Base-by-base conservation (phyloP, 768 basidiomycete genomes). In the Suillus occidentalis region DNA sequence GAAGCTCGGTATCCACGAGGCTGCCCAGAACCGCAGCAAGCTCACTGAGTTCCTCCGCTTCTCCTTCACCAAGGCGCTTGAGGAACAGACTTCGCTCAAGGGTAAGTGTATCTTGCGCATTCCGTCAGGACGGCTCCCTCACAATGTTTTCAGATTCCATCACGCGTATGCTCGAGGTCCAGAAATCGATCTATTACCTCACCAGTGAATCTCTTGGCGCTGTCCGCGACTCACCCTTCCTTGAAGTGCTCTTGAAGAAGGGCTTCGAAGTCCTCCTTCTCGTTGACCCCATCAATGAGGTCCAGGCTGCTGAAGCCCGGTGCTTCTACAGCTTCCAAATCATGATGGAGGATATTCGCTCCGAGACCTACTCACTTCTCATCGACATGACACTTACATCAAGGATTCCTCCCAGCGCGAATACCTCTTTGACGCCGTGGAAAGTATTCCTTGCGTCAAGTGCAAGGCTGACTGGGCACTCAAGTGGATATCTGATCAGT, bases 1-100 rank as follows among this genome's bases (percentile, higher is more conserved):
- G 77, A 99, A 99, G 84, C 93, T 99, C 68, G 97, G 97, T 88
- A 91, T 99, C 72, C 97, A 99, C 84, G 97, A 99, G 80, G 97
- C 99, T 73, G 89, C 96, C 43, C 94, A 97, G 83, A 97, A 99
- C 87, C 94, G 97, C 71, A 90, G 90, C 88, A 99, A 99, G 85
- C 94, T 99, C 70, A 96, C 97, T 58, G 97, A 99, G 81, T 99
- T 94, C 90, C 84, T 99, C 72, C 92, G 97, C 77, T 99, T 97
- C 92, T 89, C 87, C 88, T 94, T 96, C 43, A 99, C 97, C 76
- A 99, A 95, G 84, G 84, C 94, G 2, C 73, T 80, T 43, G 97
- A 99, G 71, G 97, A 99, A 84, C 83, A 85, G 79, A 91, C 89
- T 63, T 97, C 95, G 36, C 87, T 99, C 74, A 98, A 98, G 82